phyloP scores from a whole-genome alignment of 345 rosid species.

The Cardiospermum halicacabum region DNA sequence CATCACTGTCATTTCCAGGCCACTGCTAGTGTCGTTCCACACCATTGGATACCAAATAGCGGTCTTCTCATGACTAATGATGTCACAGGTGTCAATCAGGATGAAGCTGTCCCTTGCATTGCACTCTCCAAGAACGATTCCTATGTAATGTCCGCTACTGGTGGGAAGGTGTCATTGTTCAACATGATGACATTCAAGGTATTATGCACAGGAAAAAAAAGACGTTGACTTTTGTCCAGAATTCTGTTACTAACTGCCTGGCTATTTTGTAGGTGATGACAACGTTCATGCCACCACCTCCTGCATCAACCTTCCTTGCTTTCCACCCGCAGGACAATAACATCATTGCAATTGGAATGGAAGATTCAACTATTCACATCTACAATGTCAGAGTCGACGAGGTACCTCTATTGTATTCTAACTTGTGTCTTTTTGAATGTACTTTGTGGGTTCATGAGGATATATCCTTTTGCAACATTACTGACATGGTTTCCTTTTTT shows the following conservation, averaged over 20 bases:
- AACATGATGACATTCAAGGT: constrained; percentile 95
- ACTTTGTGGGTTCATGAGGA: neutral
- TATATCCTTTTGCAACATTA: neutral
- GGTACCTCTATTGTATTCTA: constrained; percentile 31
- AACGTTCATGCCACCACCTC: constrained; percentile 81
- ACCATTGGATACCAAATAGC: constrained; percentile 88
- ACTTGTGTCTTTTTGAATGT: neutral
- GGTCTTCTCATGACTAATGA: constrained; percentile 89
- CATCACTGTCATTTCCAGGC: constrained; percentile 45
- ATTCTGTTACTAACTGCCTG: neutral
- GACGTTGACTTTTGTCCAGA: too few relatives aligned
- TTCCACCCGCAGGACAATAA: constrained; percentile 88
- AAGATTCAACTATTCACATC: constrained; percentile 80
- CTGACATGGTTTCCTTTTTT: constrained; percentile 12
- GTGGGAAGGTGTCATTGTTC: constrained; percentile 85
- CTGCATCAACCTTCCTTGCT: constrained; percentile 80
- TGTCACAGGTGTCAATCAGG: constrained; percentile 67
- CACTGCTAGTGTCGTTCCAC: constrained; percentile 64
- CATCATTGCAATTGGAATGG: constrained; percentile 87
- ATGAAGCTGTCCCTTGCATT: constrained; percentile 84
- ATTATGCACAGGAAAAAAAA: constrained; percentile 18
- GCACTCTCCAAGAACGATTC: constrained; percentile 92
- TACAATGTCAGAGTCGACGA: constrained; percentile 80
- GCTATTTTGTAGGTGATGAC: constrained; percentile 67
- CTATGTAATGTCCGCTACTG: constrained; percentile 88